Conservation (phyloP, 2,329 filamentous ascomycete genomes). For the Aspergillus novofumigatus region DNA sequence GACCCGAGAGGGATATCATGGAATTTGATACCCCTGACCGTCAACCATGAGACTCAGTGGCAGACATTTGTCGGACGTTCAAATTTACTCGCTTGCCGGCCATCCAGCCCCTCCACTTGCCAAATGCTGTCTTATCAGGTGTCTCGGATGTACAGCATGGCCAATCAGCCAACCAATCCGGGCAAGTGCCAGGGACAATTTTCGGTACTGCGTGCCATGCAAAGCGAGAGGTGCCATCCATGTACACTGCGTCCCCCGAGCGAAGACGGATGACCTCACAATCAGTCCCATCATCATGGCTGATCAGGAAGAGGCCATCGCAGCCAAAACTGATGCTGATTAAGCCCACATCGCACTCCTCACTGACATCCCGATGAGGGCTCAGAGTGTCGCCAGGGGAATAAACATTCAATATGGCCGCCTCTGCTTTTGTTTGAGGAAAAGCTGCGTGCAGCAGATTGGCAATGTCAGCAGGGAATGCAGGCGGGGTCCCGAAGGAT, state of each 20-base stretch:
- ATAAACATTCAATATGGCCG: conserved; percentile 93
- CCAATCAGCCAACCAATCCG: conserved; percentile 69
- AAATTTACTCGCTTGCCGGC: conserved; percentile 79
- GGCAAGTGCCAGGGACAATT: conserved; percentile 75
- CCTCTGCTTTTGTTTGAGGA: conserved; percentile 72
- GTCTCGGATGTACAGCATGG: conserved; percentile 49
- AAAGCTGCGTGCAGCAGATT: conserved; percentile 66
- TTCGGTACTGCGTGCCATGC: conserved; percentile 96
- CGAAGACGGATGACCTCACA: conserved; percentile 59
- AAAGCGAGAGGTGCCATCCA: conserved; percentile 75
- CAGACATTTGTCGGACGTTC: conserved; percentile 80
- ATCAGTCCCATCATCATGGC: conserved; percentile 52
- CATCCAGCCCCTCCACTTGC: conserved; percentile 84
- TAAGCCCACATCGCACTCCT: conserved; percentile 71
- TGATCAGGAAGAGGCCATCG: conserved; percentile 82
- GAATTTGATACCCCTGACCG: background rate
- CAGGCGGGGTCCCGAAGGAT: conserved; percentile 66
- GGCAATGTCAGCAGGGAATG: conserved; percentile 71
- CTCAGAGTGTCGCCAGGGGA: conserved; percentile 85
- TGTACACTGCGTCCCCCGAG: conserved; percentile 87
- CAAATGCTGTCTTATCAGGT: conserved; percentile 44
- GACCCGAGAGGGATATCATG: background rate
- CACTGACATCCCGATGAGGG: conserved; percentile 90
- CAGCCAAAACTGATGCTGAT: conserved; percentile 87
- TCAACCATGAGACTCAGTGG: conserved; percentile 41